Percentiles rank a stretch among this genome's conserved stretches.
Conservation (phyloP, 2,329 filamentous ascomycete species). For the Chrysoporthe deuterocubensis region DNA sequence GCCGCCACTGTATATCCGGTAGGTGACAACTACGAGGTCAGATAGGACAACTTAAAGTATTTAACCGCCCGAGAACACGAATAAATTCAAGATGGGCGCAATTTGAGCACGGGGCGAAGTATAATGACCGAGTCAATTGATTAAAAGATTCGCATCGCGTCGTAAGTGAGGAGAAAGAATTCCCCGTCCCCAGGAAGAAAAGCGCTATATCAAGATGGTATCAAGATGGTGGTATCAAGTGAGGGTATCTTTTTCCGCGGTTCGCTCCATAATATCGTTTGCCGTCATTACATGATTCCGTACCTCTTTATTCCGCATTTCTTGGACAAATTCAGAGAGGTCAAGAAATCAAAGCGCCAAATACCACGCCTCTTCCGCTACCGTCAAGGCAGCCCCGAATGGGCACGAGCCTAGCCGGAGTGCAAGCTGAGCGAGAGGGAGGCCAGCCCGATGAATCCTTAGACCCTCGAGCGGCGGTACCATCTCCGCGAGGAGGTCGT, state of each 20-base stretch:
- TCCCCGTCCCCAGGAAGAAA: background rate
- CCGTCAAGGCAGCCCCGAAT: background rate
- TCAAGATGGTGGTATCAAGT: conserved; percentile 12
- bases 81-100: background rate
- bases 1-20: background rate
- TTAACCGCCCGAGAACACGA: too few relatives aligned
- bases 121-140: background rate
- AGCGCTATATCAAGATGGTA: background rate
- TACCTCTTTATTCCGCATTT: background rate
- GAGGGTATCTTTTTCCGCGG: conserved; percentile 15
- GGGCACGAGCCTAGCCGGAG: background rate
- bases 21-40: background rate
- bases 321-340: background rate
- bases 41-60: background rate
- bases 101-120: background rate
- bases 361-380: background rate
- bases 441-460: conserved; percentile 28
- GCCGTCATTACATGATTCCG: background rate
- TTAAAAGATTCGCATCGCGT: background rate
- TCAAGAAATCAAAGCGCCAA: background rate
- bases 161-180: background rate
- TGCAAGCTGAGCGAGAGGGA: too few relatives aligned
- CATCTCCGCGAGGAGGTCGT: conserved; percentile 43
- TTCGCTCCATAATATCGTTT: background rate
- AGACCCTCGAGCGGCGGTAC: conserved; percentile 50